Evolutionary conservation across 192 early-diverging fungal species (phyloP).

Genomic region (Allomyces macrogynus): DNA sequence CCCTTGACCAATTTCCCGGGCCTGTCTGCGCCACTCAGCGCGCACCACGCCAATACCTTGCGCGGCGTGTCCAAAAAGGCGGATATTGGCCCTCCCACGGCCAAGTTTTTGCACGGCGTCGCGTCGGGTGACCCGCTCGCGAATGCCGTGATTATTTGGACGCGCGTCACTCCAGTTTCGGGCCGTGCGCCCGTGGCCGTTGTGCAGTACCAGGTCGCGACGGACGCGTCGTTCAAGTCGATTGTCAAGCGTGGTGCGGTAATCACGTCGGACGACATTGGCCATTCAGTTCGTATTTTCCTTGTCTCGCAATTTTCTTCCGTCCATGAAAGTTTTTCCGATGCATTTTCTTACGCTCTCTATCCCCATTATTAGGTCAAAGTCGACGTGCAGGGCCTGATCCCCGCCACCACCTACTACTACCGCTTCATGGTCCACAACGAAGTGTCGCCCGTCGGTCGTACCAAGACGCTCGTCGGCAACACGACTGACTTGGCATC

Average conservation of each 20-base stretch:
- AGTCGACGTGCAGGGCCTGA: slow-evolving; percentile 12
- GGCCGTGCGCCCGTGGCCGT: no score
- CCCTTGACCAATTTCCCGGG: no score
- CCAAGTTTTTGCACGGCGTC: background rate
- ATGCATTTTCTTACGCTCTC: no score
- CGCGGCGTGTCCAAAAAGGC: background rate
- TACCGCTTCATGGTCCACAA: slow-evolving; percentile 7
- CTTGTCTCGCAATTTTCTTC: background rate
- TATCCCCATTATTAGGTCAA: no score
- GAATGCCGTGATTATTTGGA: background rate
- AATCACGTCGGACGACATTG: background rate
- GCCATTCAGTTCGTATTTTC: background rate
- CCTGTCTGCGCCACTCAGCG: no score
- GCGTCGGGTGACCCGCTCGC: background rate
- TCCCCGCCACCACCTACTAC: slow-evolving; percentile 14
- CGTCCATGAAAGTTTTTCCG: no score
- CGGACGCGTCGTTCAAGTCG: background rate
- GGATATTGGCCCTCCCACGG: background rate
- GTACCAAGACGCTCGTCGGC: slow-evolving; percentile 11
- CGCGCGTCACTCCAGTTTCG: background rate
- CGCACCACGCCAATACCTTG: no score
- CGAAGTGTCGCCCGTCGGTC: slow-evolving; percentile 6
- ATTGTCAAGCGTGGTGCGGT: background rate
- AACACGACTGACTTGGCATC: background rate
- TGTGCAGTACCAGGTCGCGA: background rate